Base-by-base conservation (phyloP, 164 flowering plant genomes). In the Tetracentron sinense region DNA sequence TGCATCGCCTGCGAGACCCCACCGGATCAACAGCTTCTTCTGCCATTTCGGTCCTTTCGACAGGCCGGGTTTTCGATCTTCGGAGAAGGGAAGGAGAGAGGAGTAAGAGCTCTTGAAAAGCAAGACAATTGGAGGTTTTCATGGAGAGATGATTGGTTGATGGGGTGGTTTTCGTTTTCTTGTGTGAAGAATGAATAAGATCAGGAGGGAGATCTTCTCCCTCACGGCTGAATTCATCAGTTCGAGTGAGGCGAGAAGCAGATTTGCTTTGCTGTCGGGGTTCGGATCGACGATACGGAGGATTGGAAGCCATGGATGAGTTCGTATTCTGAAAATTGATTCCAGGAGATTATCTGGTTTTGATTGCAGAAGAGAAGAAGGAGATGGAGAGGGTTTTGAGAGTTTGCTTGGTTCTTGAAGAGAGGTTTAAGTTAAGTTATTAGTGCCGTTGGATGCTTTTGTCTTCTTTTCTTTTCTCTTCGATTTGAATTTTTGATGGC, bases 1-100 rank as follows among this genome's bases (percentile, higher is more conserved):
- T 87, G 76, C 80, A 71, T 68, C 79, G 65, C 59, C 80, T 70
- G 10, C 86, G 79, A n/a, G 73, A 62, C 28, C 79, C 80, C 49
- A 42, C 50, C 0, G 61, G 56, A 30, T 83, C 92, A 15, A 54
- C 51, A 0, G 71, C 72, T 23, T 72, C 85, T 35, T 82, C 92
- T 2, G 72, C 75, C 60, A 66, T 33, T 20, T 86, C 95, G 1
- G 75, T 50, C 68, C 69, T 69, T 29, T 87, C 90, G 0, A 73
- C 59, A 4, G 77, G 64, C 8, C 87, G 87, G 67, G 78, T 65
- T 64, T 65, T 87, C 27, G 88, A 83, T 70, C 63, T 81, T 26
- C 77, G 65, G 6, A 66, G 59, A 26, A 88, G 84, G 29, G 92
- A 86, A 50, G 87, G 88, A 0, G 95, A 85, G 15, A 83, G 85